A percentile compares a stretch with the other conserved stretches of the same genome.
phyloP scores from a whole-genome alignment of 768 basidiomycete species.

The Lentinula detonsa region DNA sequence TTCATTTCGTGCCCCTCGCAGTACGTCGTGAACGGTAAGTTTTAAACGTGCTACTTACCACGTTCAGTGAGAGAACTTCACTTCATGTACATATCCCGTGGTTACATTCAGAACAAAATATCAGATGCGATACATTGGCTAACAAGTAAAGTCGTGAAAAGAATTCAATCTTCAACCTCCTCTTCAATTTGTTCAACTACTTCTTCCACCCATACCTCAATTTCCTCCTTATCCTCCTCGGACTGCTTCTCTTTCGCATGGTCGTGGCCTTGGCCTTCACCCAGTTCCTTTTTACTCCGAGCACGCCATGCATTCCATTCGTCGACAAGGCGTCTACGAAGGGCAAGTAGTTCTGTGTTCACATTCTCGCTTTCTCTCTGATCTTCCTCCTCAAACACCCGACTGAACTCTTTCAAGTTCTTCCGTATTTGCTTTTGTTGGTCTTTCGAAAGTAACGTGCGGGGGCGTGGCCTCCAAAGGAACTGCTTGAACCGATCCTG shows the following conservation, averaged over 20 bases:
- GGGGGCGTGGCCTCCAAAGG: conserved; percentile 96
- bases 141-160: neutral
- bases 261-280: conserved; percentile 44
- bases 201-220: conserved; percentile 93
- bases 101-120: neutral
- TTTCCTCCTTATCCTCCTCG: conserved; percentile 71
- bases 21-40: neutral
- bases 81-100: neutral
- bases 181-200: conserved; percentile 91
- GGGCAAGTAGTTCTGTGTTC: conserved; percentile 88
- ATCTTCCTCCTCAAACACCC: conserved; percentile 94
- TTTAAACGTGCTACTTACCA: neutral
- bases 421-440: conserved; percentile 81
- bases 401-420: conserved; percentile 88
- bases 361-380: conserved; percentile 92
- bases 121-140: neutral
- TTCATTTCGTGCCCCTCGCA: neutral
- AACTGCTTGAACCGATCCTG: conserved; percentile 98
- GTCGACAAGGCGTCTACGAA: conserved; percentile 86
- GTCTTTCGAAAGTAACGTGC: conserved; percentile 79
- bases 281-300: conserved; percentile 60
- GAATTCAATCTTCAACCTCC: conserved; percentile 47
- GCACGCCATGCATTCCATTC: conserved; percentile 99
- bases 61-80: conserved; percentile 3
- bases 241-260: conserved; percentile 24